Evolutionary conservation across 768 basidiomycete genomes (phyloP), one percentile per base, ranked within the genome.

Genomic region (Rhizopogon salebrosus): DNA sequence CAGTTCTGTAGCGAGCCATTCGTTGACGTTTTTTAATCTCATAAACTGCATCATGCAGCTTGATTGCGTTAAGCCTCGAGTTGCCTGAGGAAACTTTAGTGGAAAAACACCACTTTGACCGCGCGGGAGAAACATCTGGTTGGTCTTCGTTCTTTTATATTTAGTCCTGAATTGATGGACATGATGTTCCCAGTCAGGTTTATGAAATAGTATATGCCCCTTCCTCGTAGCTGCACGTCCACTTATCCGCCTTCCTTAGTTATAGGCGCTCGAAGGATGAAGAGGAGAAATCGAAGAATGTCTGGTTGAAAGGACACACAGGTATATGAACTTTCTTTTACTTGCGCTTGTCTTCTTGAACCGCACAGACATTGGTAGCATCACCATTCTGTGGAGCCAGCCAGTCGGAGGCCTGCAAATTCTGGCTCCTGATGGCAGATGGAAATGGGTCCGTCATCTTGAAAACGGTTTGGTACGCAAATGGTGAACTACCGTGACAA

Each of bases 261-360:
- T 65, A 68, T 49, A 70, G 68, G 7, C 65, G 68, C 24, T 55
- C 65, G 1, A 53, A 53, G 16, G 40, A 45, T 3, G 53, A 56
- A 16, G 52, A 48, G 41, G 24, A 52, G 24, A 55, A 48, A 14
- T 37, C 41, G 10, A 20, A 43, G 14, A 42, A 53, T 37, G 64
- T 72, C 11, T 72, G 71, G 71, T 58, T 72, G 51, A 72, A 72
- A 48, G 71, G 71, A 4, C 71, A 72, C 49, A 69, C 64, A 13
- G 71, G 71, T 71, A 43, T 46, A 41, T 26, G 1, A 22, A 38
- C 9, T 41, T 10, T 22, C 13, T 16, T 26, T 34, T 29, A 4
- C 53, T 43, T 13, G 7, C 6, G n/a, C 26, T 13, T 3, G 1
- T 14, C 23, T 38, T 13, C 54, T 8, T 31, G 22, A 11, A 22